Evolutionary conservation across 1,284 basidiomycete species (phyloP).

Genomic region (Pseudozyma sp.): DNA sequence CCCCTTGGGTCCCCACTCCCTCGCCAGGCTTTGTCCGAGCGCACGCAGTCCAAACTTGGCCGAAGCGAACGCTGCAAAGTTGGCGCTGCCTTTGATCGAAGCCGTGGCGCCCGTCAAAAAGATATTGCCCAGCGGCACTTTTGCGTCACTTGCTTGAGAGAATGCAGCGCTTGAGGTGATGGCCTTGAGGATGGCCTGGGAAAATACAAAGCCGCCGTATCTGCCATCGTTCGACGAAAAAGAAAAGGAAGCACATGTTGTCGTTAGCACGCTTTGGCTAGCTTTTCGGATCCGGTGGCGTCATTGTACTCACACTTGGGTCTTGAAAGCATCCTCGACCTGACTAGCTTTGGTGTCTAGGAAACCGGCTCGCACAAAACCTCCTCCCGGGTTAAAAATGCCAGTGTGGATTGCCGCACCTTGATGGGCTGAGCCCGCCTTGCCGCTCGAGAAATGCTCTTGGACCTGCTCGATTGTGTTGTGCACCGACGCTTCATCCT

Average conservation of each 20-base stretch:
- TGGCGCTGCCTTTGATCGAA: slow-evolving; percentile 48
- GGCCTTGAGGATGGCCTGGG: slow-evolving; percentile 41
- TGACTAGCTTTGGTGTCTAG: slow-evolving; percentile 45
- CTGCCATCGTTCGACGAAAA: not conserved
- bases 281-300: not conserved
- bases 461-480: slow-evolving; percentile 27
- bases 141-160: slow-evolving; percentile 5
- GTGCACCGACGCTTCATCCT: slow-evolving; percentile 31
- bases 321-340: slow-evolving; percentile 41
- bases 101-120: slow-evolving; percentile 49
- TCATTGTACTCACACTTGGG: slow-evolving; percentile 29
- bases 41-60: slow-evolving; percentile 51
- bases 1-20: slow-evolving; percentile 51
- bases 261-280: not conserved
- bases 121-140: slow-evolving; percentile 29
- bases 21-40: slow-evolving; percentile 42
- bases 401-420: slow-evolving; percentile 41
- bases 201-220: slow-evolving; percentile 40
- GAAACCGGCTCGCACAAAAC: slow-evolving; percentile 32
- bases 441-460: slow-evolving; percentile 27
- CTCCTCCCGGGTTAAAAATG: slow-evolving; percentile 48
- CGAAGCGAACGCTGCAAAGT: slow-evolving; percentile 43
- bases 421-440: slow-evolving; percentile 27
- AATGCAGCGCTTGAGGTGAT: slow-evolving; percentile 31
- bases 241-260: not conserved